These are phyloP conservation scores for Endotrypanum monterogeii DNA, from an alignment of 208 protist genomes.

Conservation along the genomic window DNA sequence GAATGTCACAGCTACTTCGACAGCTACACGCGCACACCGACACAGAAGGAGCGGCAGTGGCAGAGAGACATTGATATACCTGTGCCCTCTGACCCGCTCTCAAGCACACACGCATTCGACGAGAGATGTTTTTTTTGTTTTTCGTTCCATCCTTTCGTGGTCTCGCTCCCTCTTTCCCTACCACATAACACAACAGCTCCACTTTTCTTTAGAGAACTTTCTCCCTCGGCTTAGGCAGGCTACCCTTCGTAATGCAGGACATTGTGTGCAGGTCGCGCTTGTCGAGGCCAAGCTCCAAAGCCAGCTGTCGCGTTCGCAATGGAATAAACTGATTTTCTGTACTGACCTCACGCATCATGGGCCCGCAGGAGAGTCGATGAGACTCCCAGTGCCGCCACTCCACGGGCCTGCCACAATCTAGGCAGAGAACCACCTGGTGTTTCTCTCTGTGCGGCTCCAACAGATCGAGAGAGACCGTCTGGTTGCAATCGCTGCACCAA, in stretches of 20 bases:
- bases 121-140: no score
- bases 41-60: neutral
- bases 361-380: conserved; percentile 79
- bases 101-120: no score
- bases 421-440: conserved; percentile 89
- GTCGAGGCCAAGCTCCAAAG: conserved; percentile 85
- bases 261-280: conserved; percentile 91
- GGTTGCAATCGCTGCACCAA: conserved; percentile 86
- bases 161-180: neutral
- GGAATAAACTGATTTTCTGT: conserved; percentile 89
- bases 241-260: conserved; percentile 45
- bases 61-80: neutral
- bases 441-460: conserved; percentile 87
- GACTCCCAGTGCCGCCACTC: conserved; percentile 92
- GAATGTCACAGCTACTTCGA: neutral
- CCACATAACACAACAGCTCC: no score
- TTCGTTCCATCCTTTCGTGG: no score
- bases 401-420: conserved; percentile 84
- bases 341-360: conserved; percentile 91
- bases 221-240: conserved; percentile 57
- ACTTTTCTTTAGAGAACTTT: neutral
- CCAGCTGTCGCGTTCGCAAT: conserved; percentile 82
- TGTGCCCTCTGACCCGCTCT: neutral
- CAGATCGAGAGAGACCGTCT: conserved; percentile 74
- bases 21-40: neutral